A percentile compares a stretch with the other conserved stretches of the same genome.
Evolutionary conservation across 1,284 basidiomycete genomes (phyloP).

Genomic region (Ustilago lituana): DNA sequence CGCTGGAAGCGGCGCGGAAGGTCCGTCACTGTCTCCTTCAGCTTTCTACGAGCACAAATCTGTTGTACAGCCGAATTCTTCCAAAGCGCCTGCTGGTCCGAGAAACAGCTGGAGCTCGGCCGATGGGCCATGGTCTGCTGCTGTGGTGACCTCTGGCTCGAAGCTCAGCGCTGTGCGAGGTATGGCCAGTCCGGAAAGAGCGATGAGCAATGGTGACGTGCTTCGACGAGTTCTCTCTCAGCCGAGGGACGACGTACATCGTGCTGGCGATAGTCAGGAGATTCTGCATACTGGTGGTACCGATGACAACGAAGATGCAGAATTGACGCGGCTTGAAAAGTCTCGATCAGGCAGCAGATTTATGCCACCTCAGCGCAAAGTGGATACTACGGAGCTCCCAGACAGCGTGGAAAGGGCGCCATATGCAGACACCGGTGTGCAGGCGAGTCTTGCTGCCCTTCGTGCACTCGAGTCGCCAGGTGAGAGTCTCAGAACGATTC

Average conservation of each 20-base stretch:
- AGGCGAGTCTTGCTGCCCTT: constrained; percentile 39
- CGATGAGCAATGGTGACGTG: background rate
- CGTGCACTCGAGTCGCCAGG: constrained; percentile 40
- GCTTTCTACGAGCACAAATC: constrained; percentile 11
- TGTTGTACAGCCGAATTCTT: background rate
- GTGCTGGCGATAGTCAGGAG: background rate
- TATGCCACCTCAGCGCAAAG: background rate
- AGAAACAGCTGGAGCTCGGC: constrained; percentile 25
- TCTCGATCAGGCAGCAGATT: constrained; percentile 11
- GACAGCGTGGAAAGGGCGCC: constrained; percentile 18
- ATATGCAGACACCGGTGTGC: constrained; percentile 39
- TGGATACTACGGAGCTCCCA: background rate
- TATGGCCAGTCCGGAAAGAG: background rate
- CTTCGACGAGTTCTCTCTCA: constrained; percentile 8
- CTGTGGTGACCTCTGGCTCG: constrained; percentile 4
- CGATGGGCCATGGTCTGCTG: constrained; percentile 15
- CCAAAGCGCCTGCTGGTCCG: background rate
- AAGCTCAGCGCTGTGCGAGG: constrained; percentile 2
- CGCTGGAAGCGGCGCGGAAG: background rate
- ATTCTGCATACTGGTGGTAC: background rate
- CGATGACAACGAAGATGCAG: constrained; percentile 10
- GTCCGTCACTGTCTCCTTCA: constrained; percentile 19
- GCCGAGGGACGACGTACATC: background rate
- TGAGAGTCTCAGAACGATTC: constrained; percentile 26
- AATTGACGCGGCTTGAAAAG: constrained; percentile 14